These are phyloP conservation scores for Microcera coccophila DNA, from an alignment of 2,329 filamentous ascomycete species.

Conservation along the genomic window DNA sequence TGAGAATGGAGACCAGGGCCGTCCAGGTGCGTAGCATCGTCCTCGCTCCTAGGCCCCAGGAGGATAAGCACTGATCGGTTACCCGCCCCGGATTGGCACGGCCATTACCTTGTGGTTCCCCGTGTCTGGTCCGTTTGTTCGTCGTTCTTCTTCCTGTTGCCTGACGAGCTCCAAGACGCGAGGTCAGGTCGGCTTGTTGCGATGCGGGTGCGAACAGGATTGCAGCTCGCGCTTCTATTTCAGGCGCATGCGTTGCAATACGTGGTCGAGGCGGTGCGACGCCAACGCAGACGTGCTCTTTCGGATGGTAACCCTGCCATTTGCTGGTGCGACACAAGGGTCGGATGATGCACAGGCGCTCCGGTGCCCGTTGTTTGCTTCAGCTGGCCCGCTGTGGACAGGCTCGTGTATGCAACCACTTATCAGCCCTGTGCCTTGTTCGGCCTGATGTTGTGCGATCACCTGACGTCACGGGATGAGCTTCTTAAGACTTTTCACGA, in stretches of 20 bases:
- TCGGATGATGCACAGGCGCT: background rate
- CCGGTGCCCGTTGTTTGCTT: background rate
- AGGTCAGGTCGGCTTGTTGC: too few species aligned
- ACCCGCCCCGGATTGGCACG: conserved; percentile 25
- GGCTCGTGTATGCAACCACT: background rate
- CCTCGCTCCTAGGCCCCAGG: too few species aligned
- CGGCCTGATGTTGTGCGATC: background rate
- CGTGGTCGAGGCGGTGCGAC: conserved; percentile 7
- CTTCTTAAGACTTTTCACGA: too few species aligned
- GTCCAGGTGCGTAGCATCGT: too few species aligned
- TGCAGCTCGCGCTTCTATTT: conserved; percentile 3
- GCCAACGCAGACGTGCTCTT: conserved; percentile 2
- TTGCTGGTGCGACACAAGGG: background rate
- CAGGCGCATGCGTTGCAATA: background rate
- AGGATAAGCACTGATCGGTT: conserved; percentile 24
- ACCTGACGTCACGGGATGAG: too few species aligned
- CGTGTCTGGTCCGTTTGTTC: background rate
- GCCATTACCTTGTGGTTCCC: background rate
- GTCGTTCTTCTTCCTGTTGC: background rate
- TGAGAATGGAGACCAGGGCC: too few species aligned
- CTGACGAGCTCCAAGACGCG: too few species aligned
- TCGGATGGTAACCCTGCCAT: background rate
- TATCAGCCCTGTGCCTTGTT: background rate
- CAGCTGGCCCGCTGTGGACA: background rate
- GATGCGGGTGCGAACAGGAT: background rate